Conservation (phyloP, 495 filamentous ascomycete genomes). For the Hyphodiscus hymeniophilus region DNA sequence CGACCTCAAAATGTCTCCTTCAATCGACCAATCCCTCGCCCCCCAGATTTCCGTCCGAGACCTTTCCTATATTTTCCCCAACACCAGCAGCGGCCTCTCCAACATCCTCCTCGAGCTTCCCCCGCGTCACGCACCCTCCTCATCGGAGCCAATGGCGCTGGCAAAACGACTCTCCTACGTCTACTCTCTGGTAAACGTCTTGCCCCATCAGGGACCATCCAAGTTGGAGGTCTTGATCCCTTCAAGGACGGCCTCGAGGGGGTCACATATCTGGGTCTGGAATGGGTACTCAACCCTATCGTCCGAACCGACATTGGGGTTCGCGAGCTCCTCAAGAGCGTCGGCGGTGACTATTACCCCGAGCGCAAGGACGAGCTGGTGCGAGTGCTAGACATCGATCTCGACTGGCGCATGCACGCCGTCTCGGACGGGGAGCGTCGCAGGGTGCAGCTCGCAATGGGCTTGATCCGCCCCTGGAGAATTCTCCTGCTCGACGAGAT, state of each 20-base stretch:
- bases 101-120: slow-evolving; percentile 69
- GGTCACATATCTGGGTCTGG: slow-evolving; percentile 91
- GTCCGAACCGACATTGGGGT: slow-evolving; percentile 94
- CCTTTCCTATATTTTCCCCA: slow-evolving; percentile 85
- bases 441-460: slow-evolving; percentile 93
- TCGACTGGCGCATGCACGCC: slow-evolving; percentile 88
- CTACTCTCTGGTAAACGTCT: slow-evolving; percentile 86
- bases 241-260: slow-evolving; percentile 83
- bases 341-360: slow-evolving; percentile 78
- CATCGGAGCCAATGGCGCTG: slow-evolving; percentile 95
- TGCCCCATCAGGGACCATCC: slow-evolving; percentile 62
- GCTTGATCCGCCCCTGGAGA: slow-evolving; percentile 84
- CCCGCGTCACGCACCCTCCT: slow-evolving; percentile 79
- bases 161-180: slow-evolving; percentile 91
- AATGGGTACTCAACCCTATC: slow-evolving; percentile 98
- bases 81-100: slow-evolving; percentile 64
- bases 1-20: neutral
- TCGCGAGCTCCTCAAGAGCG: slow-evolving; percentile 68
- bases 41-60: slow-evolving; percentile 53
- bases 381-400: slow-evolving; percentile 82
- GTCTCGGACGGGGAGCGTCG: slow-evolving; percentile 87
- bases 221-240: slow-evolving; percentile 75
- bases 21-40: slow-evolving; percentile 8
- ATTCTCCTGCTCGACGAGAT: slow-evolving; percentile 93
- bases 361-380: slow-evolving; percentile 80